A percentile compares a stretch with the other conserved stretches of the same genome.
Evolutionary conservation across 1,284 basidiomycete genomes (phyloP).

Genomic region (Pascua sp.): DNA sequence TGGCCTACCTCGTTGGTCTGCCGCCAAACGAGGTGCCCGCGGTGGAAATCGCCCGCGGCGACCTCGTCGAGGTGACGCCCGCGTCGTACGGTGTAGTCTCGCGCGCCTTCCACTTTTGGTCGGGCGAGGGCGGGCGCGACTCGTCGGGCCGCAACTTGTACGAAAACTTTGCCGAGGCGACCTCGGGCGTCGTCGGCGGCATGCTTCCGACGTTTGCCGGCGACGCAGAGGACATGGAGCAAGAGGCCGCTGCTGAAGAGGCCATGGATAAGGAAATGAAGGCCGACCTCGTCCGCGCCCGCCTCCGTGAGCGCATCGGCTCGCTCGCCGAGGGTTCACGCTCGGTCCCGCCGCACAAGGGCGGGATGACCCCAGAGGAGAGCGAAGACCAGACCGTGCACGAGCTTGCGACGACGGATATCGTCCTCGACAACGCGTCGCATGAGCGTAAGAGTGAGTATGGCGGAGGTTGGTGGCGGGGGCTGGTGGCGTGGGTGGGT

Average conservation of each 20-base stretch:
- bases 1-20: constrained; percentile 86
- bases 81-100: constrained; percentile 85
- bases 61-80: constrained; percentile 82
- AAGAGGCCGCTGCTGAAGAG: constrained; percentile 45
- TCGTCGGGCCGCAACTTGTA: constrained; percentile 47
- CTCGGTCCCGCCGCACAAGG: constrained; percentile 23
- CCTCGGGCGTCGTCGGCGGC: constrained; percentile 31
- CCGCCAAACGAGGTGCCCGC: constrained; percentile 96
- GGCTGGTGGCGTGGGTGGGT: too few species aligned
- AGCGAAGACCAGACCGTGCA: too few species aligned
- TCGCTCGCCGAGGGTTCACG: constrained; percentile 24
- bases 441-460: constrained; percentile 7
- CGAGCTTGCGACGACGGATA: too few species aligned
- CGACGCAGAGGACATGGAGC: constrained; percentile 44
- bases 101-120: constrained; percentile 87
- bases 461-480: too few species aligned
- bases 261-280: constrained; percentile 36
- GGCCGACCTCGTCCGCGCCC: constrained; percentile 22
- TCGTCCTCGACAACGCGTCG: too few species aligned
- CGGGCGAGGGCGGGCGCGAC: constrained; percentile 48
- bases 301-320: constrained; percentile 19
- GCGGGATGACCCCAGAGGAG: constrained; percentile 15
- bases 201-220: constrained; percentile 40
- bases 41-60: constrained; percentile 88
- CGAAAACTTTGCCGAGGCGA: constrained; percentile 51